These are phyloP conservation scores for Ceratorhiza oryzae-sativae DNA, from an alignment of 1,284 basidiomycete species.

Conservation along the genomic window DNA sequence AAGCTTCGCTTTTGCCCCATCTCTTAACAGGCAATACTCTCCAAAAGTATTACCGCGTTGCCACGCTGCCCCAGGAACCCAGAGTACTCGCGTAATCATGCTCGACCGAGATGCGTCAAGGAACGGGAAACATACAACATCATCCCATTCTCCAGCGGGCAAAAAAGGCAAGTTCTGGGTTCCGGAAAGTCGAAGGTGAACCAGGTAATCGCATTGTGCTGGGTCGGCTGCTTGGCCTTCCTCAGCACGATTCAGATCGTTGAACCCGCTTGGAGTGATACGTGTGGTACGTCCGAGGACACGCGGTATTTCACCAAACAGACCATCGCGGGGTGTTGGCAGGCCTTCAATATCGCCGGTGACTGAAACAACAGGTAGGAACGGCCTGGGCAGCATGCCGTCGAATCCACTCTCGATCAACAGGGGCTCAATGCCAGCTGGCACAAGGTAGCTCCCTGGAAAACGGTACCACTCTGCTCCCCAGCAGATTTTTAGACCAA, in stretches of 20 bases:
- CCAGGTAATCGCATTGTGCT: slow-evolving; percentile 81
- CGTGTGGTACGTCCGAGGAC: slow-evolving; percentile 54
- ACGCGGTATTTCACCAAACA: slow-evolving; percentile 19
- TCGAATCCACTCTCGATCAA: slow-evolving; percentile 91
- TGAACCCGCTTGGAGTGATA: slow-evolving; percentile 70
- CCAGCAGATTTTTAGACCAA: slow-evolving; percentile 83
- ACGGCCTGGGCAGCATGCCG: slow-evolving; percentile 89
- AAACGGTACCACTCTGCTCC: slow-evolving; percentile 98
- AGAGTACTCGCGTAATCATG: slow-evolving; percentile 74
- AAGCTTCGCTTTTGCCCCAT: slow-evolving; percentile 43
- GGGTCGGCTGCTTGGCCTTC: slow-evolving; percentile 65
- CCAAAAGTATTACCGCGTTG: slow-evolving; percentile 56
- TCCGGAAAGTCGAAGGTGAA: slow-evolving; percentile 83
- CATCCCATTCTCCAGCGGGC: slow-evolving; percentile 79
- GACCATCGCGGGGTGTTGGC: slow-evolving; percentile 38
- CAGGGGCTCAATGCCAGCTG: slow-evolving; percentile 79
- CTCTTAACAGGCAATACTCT: slow-evolving; percentile 58
- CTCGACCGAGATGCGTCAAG: slow-evolving; percentile 80
- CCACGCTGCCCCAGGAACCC: slow-evolving; percentile 76
- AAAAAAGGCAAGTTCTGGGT: slow-evolving; percentile 55
- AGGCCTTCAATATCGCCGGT: slow-evolving; percentile 46
- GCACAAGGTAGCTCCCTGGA: slow-evolving; percentile 88
- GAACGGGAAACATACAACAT: slow-evolving; percentile 77
- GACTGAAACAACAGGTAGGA: slow-evolving; percentile 50
- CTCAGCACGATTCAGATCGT: slow-evolving; percentile 88